Percentiles rank a stretch among this genome's conserved stretches.
Evolutionary conservation across 208 protist species (phyloP).

Genomic region (Trypanosoma scelopori): DNA sequence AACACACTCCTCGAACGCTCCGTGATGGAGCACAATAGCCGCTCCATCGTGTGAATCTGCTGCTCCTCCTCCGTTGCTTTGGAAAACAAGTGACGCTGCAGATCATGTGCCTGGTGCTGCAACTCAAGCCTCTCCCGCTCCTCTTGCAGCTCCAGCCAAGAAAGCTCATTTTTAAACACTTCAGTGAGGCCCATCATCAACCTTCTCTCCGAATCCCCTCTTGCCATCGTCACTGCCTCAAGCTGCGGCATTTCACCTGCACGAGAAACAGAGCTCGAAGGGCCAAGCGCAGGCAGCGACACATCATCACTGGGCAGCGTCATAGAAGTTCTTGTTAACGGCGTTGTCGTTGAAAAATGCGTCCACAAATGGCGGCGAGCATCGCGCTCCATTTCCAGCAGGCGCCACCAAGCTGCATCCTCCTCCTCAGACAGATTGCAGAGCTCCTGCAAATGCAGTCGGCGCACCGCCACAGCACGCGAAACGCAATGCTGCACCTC

Average conservation of each 20-base stretch:
- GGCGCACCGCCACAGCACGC: slow-evolving; percentile 1
- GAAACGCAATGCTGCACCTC: slow-evolving; percentile 1
- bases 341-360: neutral
- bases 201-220: too few species aligned
- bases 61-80: slow-evolving; percentile 8
- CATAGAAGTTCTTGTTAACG: neutral
- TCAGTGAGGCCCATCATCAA: too few species aligned
- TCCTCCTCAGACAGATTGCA: slow-evolving; percentile 2
- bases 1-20: slow-evolving; percentile 13
- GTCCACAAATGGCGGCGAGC: slow-evolving; percentile 3
- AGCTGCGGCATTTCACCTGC: neutral
- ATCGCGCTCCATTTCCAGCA: slow-evolving; percentile 9
- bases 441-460: slow-evolving; percentile 2
- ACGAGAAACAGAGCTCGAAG: neutral
- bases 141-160: slow-evolving; percentile 14
- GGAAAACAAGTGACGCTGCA: slow-evolving; percentile 2
- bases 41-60: slow-evolving; percentile 15
- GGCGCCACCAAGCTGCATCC: neutral
- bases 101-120: neutral
- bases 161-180: neutral
- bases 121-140: slow-evolving; percentile 18
- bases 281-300: neutral
- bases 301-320: neutral
- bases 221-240: neutral
- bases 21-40: slow-evolving; percentile 6